A percentile compares a stretch with the other conserved stretches of the same genome.
phyloP scores from a whole-genome alignment of 441 rosid species.

The Viola pubescens region DNA sequence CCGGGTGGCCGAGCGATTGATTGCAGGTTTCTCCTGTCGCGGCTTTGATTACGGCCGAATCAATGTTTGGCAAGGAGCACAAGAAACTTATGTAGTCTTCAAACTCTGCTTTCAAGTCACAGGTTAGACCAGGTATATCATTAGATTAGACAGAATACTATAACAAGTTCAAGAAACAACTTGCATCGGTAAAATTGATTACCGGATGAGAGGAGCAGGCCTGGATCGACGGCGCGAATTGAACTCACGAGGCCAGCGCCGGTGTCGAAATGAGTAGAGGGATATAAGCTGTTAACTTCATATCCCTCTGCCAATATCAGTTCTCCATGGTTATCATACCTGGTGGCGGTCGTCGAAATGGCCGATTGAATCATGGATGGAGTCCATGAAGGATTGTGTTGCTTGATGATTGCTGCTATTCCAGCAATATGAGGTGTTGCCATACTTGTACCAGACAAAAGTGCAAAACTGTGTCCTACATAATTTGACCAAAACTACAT shows the following conservation, averaged over 20 bases:
- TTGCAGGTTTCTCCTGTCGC: slow-evolving; percentile 40
- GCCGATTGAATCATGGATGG: slow-evolving; percentile 87
- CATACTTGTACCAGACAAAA: slow-evolving; percentile 92
- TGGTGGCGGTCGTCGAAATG: slow-evolving; percentile 64
- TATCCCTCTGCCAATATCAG: slow-evolving; percentile 48
- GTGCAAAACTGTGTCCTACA: slow-evolving; percentile 59
- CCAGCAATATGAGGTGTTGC: slow-evolving; percentile 82
- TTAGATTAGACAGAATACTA: background rate
- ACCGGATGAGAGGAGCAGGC: slow-evolving; percentile 67
- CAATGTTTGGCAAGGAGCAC: slow-evolving; percentile 56
- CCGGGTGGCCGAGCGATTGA: slow-evolving; percentile 37
- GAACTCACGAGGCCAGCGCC: slow-evolving; percentile 80
- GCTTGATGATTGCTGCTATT: slow-evolving; percentile 69
- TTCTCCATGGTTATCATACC: slow-evolving; percentile 45
- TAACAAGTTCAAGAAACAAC: too few relatives aligned
- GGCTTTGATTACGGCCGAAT: slow-evolving; percentile 13
- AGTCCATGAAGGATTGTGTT: slow-evolving; percentile 60
- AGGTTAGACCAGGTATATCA: background rate
- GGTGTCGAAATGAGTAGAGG: slow-evolving; percentile 55
- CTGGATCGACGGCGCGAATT: slow-evolving; percentile 63
- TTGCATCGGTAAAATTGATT: background rate
- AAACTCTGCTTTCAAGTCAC: slow-evolving; percentile 32
- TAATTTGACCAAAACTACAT: slow-evolving; percentile 25
- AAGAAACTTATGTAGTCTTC: slow-evolving; percentile 60
- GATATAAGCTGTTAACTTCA: slow-evolving; percentile 22